A percentile compares a stretch with the other conserved stretches of the same genome.
phyloP scores from a whole-genome alignment of 2,329 filamentous ascomycete genomes.

The Ascochyta viciae-villosae region DNA sequence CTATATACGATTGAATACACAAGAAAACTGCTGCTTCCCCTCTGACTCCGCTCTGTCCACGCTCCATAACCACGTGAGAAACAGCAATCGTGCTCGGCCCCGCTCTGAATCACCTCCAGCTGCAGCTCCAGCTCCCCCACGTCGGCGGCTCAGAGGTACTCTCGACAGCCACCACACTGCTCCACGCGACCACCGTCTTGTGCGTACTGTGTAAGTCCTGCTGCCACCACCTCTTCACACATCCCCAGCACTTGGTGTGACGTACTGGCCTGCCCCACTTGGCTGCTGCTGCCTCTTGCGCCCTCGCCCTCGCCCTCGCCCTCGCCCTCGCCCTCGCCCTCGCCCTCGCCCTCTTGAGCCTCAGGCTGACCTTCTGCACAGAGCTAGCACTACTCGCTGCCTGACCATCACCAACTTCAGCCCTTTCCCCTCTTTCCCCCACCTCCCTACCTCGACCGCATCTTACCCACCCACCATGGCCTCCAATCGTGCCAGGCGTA shows the following conservation, averaged over 20 bases:
- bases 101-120: slow-evolving; percentile 22
- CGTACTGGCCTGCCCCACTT: slow-evolving; percentile 4
- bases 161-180: not conserved
- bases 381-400: slow-evolving; percentile 23
- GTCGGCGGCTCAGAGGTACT: slow-evolving; percentile 9
- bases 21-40: not conserved
- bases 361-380: slow-evolving; percentile 34
- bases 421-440: slow-evolving; percentile 4
- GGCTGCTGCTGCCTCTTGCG: slow-evolving; percentile 15
- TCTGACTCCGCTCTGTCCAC: not conserved
- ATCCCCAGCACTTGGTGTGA: not conserved
- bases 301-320: no score
- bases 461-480: slow-evolving; percentile 52
- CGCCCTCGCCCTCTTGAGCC: slow-evolving; percentile 15
- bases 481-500: slow-evolving; percentile 65
- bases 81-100: slow-evolving; percentile 18
- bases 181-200: not conserved
- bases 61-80: slow-evolving; percentile 8
- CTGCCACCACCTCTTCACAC: no score
- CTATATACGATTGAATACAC: slow-evolving; percentile 12
- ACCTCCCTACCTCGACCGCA: not conserved
- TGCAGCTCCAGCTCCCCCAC: slow-evolving; percentile 20
- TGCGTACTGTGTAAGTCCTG: not conserved
- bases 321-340: no score
- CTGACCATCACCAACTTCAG: slow-evolving; percentile 14